These are phyloP conservation scores for Mortierella hygrophila DNA, from an alignment of 192 early-diverging fungal species.

Conservation along the genomic window DNA sequence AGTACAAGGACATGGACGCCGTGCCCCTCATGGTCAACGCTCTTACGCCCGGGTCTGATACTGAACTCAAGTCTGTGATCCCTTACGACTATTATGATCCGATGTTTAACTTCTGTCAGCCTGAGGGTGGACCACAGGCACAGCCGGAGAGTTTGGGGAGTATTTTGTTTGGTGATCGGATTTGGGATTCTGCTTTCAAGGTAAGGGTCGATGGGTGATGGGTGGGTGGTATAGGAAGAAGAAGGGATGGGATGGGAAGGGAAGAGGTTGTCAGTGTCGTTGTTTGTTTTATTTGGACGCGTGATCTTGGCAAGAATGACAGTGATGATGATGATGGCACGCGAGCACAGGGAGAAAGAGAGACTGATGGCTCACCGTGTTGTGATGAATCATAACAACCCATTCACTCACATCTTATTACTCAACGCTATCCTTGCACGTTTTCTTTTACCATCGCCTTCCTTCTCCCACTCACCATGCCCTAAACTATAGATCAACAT, in stretches of 20 bases:
- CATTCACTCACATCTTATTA: too few species aligned
- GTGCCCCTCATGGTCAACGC: conserved; percentile 91
- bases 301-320: too few species aligned
- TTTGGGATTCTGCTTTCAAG: conserved; percentile 86
- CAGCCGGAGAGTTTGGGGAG: conserved; percentile 88
- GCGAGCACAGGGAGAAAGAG: too few species aligned
- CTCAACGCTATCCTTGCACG: background rate
- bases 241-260: too few species aligned
- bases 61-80: conserved; percentile 79
- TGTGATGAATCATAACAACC: too few species aligned
- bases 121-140: conserved; percentile 67
- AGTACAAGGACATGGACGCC: conserved; percentile 76
- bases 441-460: too few species aligned
- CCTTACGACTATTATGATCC: conserved; percentile 92
- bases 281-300: too few species aligned
- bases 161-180: conserved; percentile 96
- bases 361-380: too few species aligned
- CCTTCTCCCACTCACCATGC: background rate
- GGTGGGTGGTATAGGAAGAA: background rate
- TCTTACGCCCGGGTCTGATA: conserved; percentile 78
- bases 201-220: conserved; percentile 49
- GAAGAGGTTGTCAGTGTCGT: too few species aligned
- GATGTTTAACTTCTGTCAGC: conserved; percentile 89
- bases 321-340: too few species aligned
- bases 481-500: conserved; percentile 71